A percentile compares a stretch with the other conserved stretches of the same genome.
These are phyloP conservation scores for Parietichytrium sp. DNA, from an alignment of 108 stramenopile genomes.

Conservation along the genomic window DNA sequence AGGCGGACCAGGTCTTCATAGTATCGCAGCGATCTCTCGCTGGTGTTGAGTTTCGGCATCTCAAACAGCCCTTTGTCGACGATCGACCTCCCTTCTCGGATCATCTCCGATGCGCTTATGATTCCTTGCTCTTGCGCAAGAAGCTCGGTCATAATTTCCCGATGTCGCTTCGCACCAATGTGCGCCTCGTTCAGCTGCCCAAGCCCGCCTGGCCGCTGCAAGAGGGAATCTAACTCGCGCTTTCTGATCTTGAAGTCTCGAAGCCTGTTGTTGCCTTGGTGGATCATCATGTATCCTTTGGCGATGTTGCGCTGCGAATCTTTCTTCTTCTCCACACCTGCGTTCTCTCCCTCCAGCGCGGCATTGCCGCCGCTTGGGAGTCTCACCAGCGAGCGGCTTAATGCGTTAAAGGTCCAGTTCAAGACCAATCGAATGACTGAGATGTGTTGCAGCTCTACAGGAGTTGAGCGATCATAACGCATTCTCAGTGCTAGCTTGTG, in stretches of 20 bases:
- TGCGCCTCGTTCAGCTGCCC: background rate
- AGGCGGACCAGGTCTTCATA: background rate
- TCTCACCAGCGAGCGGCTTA: background rate
- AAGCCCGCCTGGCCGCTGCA: background rate
- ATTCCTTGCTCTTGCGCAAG: background rate
- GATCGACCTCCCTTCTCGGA: background rate
- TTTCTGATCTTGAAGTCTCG: background rate
- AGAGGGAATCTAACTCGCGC: background rate
- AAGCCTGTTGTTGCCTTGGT: constrained; percentile 19
- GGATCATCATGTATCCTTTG: constrained; percentile 39
- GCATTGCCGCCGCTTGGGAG: too few species aligned
- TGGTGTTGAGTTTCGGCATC: constrained; percentile 31
- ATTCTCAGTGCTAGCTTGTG: background rate
- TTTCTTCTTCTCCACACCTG: too few species aligned
- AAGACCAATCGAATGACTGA: background rate
- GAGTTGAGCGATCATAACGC: background rate
- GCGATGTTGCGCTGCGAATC: too few species aligned
- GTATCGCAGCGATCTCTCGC: background rate
- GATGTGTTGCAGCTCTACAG: background rate
- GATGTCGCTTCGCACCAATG: background rate
- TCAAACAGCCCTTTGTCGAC: background rate
- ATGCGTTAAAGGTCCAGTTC: constrained; percentile 19
- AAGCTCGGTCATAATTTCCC: background rate
- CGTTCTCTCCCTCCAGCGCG: too few species aligned
- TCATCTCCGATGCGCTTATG: background rate